phyloP scores from a whole-genome alignment of 108 stramenopile genomes.

The Fragilaria crotonensis region DNA sequence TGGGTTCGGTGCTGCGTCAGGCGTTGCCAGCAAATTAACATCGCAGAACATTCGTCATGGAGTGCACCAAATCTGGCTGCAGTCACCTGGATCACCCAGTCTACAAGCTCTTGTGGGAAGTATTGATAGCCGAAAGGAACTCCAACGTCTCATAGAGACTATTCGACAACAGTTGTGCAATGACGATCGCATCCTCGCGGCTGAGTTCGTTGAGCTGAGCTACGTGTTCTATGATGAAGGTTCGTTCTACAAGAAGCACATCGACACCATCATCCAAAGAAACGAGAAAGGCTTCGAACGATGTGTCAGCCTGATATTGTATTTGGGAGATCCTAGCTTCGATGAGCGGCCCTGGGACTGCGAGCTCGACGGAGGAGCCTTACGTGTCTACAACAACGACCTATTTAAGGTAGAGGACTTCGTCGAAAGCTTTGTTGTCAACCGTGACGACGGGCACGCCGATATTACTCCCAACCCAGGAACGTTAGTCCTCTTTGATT shows the following conservation, averaged over 20 bases:
- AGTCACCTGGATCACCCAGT: background rate
- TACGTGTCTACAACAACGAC: background rate
- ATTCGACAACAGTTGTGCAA: background rate
- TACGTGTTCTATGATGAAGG: background rate
- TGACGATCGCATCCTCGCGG: background rate
- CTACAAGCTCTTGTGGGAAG: background rate
- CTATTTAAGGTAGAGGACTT: no score
- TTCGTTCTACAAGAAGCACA: background rate
- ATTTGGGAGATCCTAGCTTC: background rate
- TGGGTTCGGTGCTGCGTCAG: background rate
- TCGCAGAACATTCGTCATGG: background rate
- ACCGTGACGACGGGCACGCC: background rate
- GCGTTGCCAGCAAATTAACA: background rate
- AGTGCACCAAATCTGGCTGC: background rate
- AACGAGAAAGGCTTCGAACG: background rate
- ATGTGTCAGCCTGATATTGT: background rate
- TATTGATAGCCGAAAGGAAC: background rate
- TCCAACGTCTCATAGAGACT: background rate
- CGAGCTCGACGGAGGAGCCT: background rate
- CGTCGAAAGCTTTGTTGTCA: background rate
- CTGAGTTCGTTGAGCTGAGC: background rate
- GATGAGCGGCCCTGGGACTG: background rate
- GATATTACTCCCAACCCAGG: slow-evolving; percentile 14
- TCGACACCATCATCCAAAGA: background rate
- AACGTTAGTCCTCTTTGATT: slow-evolving; percentile 16